Percentiles rank a stretch among this genome's conserved stretches.
phyloP scores from a whole-genome alignment of 495 filamentous ascomycete genomes.

The Filosporella fistucella region DNA sequence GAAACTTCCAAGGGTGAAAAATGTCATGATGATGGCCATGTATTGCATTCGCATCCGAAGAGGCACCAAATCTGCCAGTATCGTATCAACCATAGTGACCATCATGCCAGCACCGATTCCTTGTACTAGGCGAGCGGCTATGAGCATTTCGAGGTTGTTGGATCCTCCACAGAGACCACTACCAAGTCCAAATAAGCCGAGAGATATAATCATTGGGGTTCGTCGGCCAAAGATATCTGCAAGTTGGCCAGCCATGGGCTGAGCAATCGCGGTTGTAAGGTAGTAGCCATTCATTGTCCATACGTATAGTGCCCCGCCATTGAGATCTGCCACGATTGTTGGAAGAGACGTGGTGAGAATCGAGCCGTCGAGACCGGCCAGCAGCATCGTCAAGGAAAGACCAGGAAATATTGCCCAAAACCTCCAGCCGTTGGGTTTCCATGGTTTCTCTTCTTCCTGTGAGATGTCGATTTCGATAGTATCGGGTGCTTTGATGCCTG shows the following conservation, averaged over 20 bases:
- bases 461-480: too few species aligned
- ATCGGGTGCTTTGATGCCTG: too few species aligned
- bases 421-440: too few species aligned
- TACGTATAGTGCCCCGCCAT: constrained; percentile 49
- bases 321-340: constrained; percentile 26
- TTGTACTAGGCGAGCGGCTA: constrained; percentile 25
- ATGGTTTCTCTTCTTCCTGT: too few species aligned
- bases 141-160: constrained; percentile 31
- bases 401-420: too few species aligned
- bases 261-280: constrained; percentile 28
- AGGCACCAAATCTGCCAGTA: constrained; percentile 32
- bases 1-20: constrained; percentile 24
- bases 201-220: constrained; percentile 43
- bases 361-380: constrained; percentile 62
- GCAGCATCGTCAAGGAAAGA: too few species aligned
- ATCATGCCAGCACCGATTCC: constrained; percentile 30
- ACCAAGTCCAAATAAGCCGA: constrained; percentile 39
- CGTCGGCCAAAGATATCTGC: constrained; percentile 48
- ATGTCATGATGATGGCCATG: constrained; percentile 35
- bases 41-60: constrained; percentile 39
- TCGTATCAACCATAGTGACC: constrained; percentile 34
- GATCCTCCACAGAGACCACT: constrained; percentile 38
- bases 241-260: constrained; percentile 38
- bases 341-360: constrained; percentile 48
- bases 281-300: constrained; percentile 54